Conservation (phyloP, 441 rosid species). For the Jatropha multifida region DNA sequence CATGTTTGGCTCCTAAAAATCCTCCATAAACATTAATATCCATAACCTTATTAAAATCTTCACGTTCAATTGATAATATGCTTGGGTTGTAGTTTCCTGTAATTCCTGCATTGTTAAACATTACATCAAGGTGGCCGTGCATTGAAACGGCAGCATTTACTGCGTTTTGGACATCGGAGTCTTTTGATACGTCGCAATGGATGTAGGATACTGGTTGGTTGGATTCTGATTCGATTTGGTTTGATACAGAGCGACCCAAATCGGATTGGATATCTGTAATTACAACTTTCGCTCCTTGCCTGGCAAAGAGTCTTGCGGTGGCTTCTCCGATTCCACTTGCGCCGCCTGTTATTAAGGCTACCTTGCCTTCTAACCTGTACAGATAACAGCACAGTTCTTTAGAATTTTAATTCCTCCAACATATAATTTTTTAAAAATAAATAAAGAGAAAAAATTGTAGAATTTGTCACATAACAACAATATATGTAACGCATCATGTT, state of each 20-base stretch:
- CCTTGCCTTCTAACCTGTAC: constrained; percentile 35
- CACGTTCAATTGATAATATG: background rate
- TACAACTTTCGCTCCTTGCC: constrained; percentile 36
- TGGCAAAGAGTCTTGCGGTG: constrained; percentile 26
- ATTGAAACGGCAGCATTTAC: constrained; percentile 25
- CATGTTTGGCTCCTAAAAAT: constrained; percentile 30
- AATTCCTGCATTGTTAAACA: constrained; percentile 34
- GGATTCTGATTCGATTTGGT: constrained; percentile 10
- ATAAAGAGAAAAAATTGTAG: too few relatives aligned
- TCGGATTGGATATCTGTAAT: constrained; percentile 37
- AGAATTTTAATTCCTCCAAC: background rate
- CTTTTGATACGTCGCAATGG: constrained; percentile 30
- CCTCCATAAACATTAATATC: constrained; percentile 25
- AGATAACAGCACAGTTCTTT: too few relatives aligned
- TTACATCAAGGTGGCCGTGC: constrained; percentile 35
- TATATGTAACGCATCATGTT: too few relatives aligned
- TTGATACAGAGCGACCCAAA: constrained; percentile 22
- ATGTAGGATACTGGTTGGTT: constrained; percentile 16
- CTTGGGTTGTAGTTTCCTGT: background rate
- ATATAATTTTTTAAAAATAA: too few relatives aligned
- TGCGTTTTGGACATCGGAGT: constrained; percentile 21
- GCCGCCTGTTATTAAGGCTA: constrained; percentile 38
- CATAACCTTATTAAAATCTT: constrained; percentile 20
- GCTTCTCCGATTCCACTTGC: constrained; percentile 35
- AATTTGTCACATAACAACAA: too few relatives aligned